phyloP scores from a whole-genome alignment of 2,329 filamentous ascomycete genomes.

The Trichoderma semiorbis region DNA sequence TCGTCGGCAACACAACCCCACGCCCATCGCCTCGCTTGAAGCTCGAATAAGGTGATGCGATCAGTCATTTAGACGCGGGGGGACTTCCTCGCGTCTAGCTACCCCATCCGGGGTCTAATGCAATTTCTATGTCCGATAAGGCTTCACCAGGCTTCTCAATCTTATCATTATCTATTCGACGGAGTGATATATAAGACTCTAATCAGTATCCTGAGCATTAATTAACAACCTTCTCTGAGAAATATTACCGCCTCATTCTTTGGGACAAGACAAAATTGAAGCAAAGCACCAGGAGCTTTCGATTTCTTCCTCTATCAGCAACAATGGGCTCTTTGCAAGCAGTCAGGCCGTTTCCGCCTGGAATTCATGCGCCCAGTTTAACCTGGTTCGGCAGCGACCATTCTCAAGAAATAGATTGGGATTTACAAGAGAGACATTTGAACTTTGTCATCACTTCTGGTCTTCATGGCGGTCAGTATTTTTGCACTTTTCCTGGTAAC shows the following conservation, averaged over 20 bases:
- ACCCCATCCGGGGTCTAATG: not conserved
- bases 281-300: too few species aligned
- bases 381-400: constrained; percentile 51
- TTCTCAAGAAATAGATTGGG: constrained; percentile 54
- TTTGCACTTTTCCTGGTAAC: not conserved
- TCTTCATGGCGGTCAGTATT: constrained; percentile 44
- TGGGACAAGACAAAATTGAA: not conserved
- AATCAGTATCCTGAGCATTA: not conserved
- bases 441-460: constrained; percentile 44
- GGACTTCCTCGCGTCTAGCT: not conserved
- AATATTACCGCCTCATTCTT: not conserved
- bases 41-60: not conserved
- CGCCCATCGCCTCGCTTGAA: not conserved
- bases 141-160: too few species aligned
- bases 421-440: constrained; percentile 47
- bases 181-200: not conserved
- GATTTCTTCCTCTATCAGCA: not conserved
- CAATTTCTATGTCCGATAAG: not conserved
- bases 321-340: constrained; percentile 32
- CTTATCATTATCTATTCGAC: not conserved
- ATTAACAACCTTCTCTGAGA: not conserved
- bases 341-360: constrained; percentile 35
- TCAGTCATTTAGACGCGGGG: too few species aligned
- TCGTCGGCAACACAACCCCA: not conserved
- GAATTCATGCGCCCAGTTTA: constrained; percentile 55